Conservation (phyloP, 768 basidiomycete species). For the Tremella mesenterica region DNA sequence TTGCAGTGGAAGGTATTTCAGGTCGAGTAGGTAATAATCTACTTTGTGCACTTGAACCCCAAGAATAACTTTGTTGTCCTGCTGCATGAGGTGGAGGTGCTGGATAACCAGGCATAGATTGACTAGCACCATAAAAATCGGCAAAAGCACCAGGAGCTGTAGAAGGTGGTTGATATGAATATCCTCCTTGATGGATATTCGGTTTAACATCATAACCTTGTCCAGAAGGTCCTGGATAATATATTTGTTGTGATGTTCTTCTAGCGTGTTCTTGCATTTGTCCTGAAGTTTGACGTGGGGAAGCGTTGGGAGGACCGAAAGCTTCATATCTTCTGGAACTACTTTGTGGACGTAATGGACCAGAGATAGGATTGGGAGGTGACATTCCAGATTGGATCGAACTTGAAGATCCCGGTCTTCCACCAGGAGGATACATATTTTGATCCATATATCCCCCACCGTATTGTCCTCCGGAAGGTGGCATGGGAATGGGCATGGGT, state of each 20-base stretch:
- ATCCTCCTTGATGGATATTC: not conserved
- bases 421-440: not conserved
- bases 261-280: conserved; percentile 1
- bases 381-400: not conserved
- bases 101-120: not conserved
- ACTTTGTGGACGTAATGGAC: conserved; percentile 6
- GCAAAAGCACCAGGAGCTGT: conserved; percentile 15
- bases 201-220: conserved; percentile 14
- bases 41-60: no score
- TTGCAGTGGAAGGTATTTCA: no score
- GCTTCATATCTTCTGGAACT: conserved; percentile 15
- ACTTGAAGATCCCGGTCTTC: not conserved
- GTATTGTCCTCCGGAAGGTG: not conserved
- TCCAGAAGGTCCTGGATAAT: conserved; percentile 2
- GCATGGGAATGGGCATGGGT: conserved; percentile 8
- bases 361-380: no score
- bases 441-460: conserved; percentile 6
- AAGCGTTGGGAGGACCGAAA: conserved; percentile 7
- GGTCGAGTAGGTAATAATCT: no score
- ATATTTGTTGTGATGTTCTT: not conserved
- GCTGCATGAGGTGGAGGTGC: not conserved
- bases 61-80: not conserved
- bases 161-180: conserved; percentile 14
- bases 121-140: conserved; percentile 4
- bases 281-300: conserved; percentile 3